Percentiles rank a stretch among this genome's conserved stretches.
Conservation (phyloP, 2,329 filamentous ascomycete species). For the Talaromyces sp. region DNA sequence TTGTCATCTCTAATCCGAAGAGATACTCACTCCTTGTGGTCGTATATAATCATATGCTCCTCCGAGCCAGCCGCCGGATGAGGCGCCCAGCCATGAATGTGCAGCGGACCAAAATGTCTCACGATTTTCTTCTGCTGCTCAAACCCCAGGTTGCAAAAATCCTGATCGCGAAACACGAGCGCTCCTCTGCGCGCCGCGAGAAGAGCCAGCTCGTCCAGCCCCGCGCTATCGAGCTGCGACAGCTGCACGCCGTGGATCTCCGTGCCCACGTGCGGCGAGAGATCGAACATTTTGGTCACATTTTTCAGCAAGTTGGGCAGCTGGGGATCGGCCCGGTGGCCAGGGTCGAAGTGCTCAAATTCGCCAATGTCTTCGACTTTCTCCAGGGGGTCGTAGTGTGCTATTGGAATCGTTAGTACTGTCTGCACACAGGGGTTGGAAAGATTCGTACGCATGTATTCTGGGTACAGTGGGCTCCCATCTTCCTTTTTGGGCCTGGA, state of each 20-base stretch:
- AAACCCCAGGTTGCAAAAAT: background rate
- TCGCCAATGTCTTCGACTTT: background rate
- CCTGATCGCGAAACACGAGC: slow-evolving; percentile 1
- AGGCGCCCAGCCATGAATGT: background rate
- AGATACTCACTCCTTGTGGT: background rate
- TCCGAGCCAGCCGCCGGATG: background rate
- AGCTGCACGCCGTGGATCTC: background rate
- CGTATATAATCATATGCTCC: slow-evolving; percentile 1
- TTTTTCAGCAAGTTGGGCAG: background rate
- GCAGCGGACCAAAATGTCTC: background rate
- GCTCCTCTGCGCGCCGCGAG: background rate
- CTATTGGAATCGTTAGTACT: background rate
- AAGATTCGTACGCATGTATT: background rate
- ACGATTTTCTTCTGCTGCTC: slow-evolving; percentile 2
- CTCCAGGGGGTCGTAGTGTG: background rate
- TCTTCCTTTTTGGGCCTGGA: background rate
- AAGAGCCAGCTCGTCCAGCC: background rate
- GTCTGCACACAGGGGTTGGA: background rate
- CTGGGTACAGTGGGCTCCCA: background rate
- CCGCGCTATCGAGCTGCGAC: background rate
- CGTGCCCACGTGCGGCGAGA: slow-evolving; percentile 1
- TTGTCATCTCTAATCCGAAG: background rate
- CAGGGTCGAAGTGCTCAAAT: background rate
- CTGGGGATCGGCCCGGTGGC: background rate
- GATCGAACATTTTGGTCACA: background rate